Conservation (phyloP, 495 filamentous ascomycete genomes). For the Bacidia gigantensis region DNA sequence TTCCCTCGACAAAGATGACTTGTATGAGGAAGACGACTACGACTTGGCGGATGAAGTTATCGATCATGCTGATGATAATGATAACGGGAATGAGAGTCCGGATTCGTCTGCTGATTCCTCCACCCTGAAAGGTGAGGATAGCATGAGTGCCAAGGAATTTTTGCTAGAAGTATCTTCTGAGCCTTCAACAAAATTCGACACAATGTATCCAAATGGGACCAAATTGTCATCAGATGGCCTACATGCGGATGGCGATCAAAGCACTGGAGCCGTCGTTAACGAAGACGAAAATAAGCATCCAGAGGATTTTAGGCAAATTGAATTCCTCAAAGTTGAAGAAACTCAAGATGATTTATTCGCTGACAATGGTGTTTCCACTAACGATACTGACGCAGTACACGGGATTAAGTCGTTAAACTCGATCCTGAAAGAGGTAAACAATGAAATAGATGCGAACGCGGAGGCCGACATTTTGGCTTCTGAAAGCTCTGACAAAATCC, state of each 20-base stretch:
- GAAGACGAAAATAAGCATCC: no score
- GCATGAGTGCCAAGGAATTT: not conserved
- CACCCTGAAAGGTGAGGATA: not conserved
- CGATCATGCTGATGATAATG: no score
- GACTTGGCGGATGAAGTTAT: not conserved
- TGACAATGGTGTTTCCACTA: not conserved
- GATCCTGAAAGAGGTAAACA: not conserved
- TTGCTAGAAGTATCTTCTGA: not conserved
- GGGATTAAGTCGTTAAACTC: not conserved
- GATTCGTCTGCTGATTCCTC: not conserved
- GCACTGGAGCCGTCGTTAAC: no score
- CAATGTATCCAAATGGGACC: no score
- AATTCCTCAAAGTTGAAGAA: no score
- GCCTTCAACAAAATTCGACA: no score
- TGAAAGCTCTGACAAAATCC: not conserved
- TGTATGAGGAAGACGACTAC: not conserved
- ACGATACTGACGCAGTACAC: not conserved
- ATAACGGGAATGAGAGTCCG: no score
- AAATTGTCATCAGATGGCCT: not conserved
- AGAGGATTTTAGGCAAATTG: no score
- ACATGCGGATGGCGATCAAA: no score
- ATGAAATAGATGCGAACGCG: conserved; percentile 4
- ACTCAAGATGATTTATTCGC: not conserved
- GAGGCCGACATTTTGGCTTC: not conserved
- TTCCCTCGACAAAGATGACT: no score